Conservation (phyloP, 2,329 filamentous ascomycete genomes). For the Colletotrichum magnum region DNA sequence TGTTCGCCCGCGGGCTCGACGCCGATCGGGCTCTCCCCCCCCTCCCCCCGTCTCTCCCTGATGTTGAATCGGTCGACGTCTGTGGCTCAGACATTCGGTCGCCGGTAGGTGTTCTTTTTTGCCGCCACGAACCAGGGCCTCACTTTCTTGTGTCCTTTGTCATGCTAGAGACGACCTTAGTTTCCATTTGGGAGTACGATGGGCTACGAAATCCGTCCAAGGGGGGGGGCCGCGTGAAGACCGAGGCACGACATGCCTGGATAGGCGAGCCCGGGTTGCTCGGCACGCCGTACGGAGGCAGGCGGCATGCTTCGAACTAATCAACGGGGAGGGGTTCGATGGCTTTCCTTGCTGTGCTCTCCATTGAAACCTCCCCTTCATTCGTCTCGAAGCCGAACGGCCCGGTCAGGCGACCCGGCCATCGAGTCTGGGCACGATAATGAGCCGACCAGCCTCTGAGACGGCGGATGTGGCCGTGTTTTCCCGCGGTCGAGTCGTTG, state of each 20-base stretch:
- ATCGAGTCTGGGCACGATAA: not conserved
- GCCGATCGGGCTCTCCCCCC: not conserved
- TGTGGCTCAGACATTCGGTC: slow-evolving; percentile 27
- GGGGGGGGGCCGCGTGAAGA: slow-evolving; percentile 12
- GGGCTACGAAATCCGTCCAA: not conserved
- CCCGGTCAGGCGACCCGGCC: not conserved
- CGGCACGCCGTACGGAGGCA: not conserved
- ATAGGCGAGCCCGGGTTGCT: slow-evolving; percentile 22
- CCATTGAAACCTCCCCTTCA: not conserved
- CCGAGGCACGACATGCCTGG: slow-evolving; percentile 29
- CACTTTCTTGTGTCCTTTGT: not conserved
- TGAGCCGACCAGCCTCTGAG: not conserved
- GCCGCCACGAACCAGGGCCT: not conserved
- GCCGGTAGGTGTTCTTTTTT: not conserved
- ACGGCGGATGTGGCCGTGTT: not conserved
- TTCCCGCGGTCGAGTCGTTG: not conserved
- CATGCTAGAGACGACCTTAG: not conserved
- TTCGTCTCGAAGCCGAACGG: not conserved
- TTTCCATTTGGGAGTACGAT: slow-evolving; percentile 4
- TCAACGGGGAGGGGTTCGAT: too few relatives aligned
- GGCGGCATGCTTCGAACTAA: too few relatives aligned
- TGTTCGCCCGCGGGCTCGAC: not conserved
- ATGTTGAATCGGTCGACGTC: slow-evolving; percentile 25
- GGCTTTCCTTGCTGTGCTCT: not conserved
- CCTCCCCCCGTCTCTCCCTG: slow-evolving; percentile 10